These are phyloP conservation scores for Pterocarpus macrocarpus DNA, from an alignment of 306 rosid species.

Conservation along the genomic window DNA sequence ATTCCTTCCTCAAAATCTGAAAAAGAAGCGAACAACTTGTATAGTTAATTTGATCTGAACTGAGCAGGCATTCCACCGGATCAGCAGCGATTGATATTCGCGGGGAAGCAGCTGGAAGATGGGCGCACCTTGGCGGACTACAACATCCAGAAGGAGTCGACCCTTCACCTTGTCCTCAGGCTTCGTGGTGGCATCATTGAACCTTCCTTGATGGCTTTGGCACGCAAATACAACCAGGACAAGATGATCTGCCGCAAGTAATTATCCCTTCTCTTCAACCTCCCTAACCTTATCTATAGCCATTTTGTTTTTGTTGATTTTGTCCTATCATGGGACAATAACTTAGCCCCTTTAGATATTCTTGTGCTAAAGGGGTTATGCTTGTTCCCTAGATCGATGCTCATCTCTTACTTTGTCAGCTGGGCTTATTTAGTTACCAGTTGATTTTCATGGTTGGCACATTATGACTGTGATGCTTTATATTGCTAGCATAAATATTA, in stretches of 20 bases:
- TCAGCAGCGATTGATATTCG: constrained; percentile 85
- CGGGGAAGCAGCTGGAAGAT: constrained; percentile 88
- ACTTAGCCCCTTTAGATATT: constrained; percentile 53
- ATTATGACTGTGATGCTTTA: neutral
- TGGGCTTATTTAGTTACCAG: constrained; percentile 51
- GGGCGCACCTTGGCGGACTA: constrained; percentile 84
- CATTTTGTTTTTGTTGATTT: neutral
- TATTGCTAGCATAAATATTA: too few relatives aligned
- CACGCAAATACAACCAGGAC: constrained; percentile 89
- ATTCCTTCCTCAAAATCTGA: neutral
- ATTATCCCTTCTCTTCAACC: neutral
- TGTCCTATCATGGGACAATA: constrained; percentile 44
- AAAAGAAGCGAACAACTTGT: too few relatives aligned
- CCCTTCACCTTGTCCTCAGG: constrained; percentile 85
- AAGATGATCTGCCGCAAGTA: constrained; percentile 90
- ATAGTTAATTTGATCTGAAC: too few relatives aligned
- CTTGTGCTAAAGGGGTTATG: constrained; percentile 48
- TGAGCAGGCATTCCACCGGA: constrained; percentile 79
- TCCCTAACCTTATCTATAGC: too few relatives aligned
- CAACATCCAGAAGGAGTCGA: constrained; percentile 87
- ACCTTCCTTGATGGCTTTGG: constrained; percentile 92
- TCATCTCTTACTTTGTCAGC: constrained; percentile 74
- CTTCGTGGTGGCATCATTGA: constrained; percentile 87
- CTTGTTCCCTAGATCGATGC: constrained; percentile 57
- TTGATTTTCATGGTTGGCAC: constrained; percentile 66